Percentiles rank a stretch among this genome's conserved stretches.
phyloP scores from a whole-genome alignment of 331 rosid genomes.

The Stylosanthes scabra region DNA sequence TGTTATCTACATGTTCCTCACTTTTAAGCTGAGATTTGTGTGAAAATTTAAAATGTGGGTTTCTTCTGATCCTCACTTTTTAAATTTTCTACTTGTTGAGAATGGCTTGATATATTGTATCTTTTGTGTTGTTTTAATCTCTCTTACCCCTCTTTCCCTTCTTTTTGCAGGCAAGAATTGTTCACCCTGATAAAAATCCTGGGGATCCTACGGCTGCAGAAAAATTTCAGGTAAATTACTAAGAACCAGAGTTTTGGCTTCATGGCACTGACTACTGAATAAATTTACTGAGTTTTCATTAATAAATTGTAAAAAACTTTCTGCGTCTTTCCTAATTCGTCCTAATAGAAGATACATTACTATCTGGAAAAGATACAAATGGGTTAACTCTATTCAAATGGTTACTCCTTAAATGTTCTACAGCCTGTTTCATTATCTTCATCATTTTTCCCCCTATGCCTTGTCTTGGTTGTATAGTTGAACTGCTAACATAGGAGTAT shows the following conservation, averaged over 20 bases:
- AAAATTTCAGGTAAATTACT: constrained; percentile 76
- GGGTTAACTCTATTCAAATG: background rate
- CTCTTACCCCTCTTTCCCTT: background rate
- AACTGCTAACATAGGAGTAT: background rate
- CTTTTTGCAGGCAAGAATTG: constrained; percentile 77
- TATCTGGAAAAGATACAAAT: background rate
- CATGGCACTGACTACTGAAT: constrained; percentile 13
- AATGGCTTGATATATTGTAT: no score
- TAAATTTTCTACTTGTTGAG: background rate
- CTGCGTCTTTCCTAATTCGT: constrained; percentile 25
- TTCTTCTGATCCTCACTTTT: constrained; percentile 6
- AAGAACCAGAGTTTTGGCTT: constrained; percentile 25
- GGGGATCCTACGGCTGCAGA: constrained; percentile 92
- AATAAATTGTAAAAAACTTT: background rate
- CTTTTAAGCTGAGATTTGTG: background rate
- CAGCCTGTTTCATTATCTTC: background rate
- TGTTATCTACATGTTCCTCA: background rate
- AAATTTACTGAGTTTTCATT: constrained; percentile 15
- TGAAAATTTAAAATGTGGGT: constrained; percentile 1
- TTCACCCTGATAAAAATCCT: constrained; percentile 96
- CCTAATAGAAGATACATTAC: background rate
- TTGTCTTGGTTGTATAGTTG: background rate
- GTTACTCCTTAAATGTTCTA: background rate
- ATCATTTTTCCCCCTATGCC: background rate
- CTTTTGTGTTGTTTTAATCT: background rate